phyloP scores from a whole-genome alignment of 139 green algal species.

The Diplosphaera chodatii region DNA sequence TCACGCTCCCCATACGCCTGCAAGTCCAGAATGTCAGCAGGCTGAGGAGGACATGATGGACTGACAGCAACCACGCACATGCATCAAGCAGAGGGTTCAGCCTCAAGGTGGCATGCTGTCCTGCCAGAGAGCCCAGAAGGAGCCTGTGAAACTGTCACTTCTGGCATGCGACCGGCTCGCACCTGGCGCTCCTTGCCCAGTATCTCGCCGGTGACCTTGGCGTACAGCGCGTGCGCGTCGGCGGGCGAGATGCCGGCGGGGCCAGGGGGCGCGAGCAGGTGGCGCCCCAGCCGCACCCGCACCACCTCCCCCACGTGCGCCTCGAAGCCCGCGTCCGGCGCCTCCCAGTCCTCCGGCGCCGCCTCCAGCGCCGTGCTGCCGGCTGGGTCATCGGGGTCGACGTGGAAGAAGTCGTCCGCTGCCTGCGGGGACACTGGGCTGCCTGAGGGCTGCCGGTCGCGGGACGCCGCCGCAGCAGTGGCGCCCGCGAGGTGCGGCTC shows the following conservation, averaged over 20 bases:
- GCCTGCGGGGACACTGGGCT: background rate
- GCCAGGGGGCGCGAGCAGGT: slow-evolving; percentile 53
- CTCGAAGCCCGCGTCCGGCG: background rate
- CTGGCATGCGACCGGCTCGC: too few species aligned
- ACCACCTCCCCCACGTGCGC: slow-evolving; percentile 51
- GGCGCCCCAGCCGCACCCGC: slow-evolving; percentile 57
- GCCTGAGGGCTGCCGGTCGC: background rate
- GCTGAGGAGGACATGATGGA: too few species aligned
- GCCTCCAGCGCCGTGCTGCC: background rate
- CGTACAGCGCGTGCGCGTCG: slow-evolving; percentile 35
- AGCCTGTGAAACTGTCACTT: too few species aligned
- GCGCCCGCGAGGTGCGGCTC: too few species aligned
- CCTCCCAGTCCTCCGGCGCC: background rate
- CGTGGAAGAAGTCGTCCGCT: background rate
- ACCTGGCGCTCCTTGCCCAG: slow-evolving; percentile 15
- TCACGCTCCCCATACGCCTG: slow-evolving; percentile 50
- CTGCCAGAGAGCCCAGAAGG: too few species aligned
- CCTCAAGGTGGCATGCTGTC: too few species aligned
- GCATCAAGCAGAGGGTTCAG: too few species aligned
- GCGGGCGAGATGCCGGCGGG: slow-evolving; percentile 40
- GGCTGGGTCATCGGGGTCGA: background rate
- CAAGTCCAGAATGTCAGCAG: too few species aligned
- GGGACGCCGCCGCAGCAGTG: too few species aligned
- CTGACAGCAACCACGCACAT: too few species aligned
- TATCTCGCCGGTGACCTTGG: slow-evolving; percentile 1